A percentile compares a stretch with the other conserved stretches of the same genome.
phyloP scores from a whole-genome alignment of 2,329 filamentous ascomycete species.

The Monosporascus sp. region DNA sequence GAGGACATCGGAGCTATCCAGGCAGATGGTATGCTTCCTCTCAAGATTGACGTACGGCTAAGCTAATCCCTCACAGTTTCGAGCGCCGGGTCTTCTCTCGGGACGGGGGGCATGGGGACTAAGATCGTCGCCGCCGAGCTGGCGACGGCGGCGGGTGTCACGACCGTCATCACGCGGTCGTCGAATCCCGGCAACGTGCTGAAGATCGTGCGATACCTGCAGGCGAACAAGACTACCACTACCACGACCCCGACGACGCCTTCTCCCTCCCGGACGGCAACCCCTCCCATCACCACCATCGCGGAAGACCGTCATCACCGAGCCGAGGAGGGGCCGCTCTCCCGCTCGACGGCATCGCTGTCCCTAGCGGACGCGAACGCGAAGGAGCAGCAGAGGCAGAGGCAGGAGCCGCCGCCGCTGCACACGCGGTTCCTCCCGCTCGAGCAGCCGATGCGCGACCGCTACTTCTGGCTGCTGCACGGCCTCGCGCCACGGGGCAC shows the following conservation, averaged over 20 bases:
- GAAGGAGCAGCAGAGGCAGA: no score
- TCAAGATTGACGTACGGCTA: neutral
- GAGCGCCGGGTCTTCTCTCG: constrained; percentile 78
- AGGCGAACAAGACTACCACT: constrained; percentile 47
- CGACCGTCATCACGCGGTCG: constrained; percentile 89
- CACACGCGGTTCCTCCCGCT: constrained; percentile 93
- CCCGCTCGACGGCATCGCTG: constrained; percentile 38
- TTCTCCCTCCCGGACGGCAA: constrained; percentile 10
- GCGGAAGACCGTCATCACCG: constrained; percentile 16
- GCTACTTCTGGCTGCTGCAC: constrained; percentile 96
- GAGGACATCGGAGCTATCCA: constrained; percentile 78
- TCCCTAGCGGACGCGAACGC: constrained; percentile 19
- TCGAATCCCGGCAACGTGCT: constrained; percentile 90
- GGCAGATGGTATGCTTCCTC: constrained; percentile 59
- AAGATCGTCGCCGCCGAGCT: constrained; percentile 92
- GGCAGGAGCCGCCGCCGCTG: constrained; percentile 47
- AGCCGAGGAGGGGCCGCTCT: constrained; percentile 27
- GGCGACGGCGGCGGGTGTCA: constrained; percentile 90
- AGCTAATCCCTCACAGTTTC: constrained; percentile 54
- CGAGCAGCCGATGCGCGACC: constrained; percentile 77
- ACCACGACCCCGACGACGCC: constrained; percentile 13
- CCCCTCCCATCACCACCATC: constrained; percentile 14
- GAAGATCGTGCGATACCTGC: constrained; percentile 77
- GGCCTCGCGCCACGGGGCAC: constrained; percentile 86
- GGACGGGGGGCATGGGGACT: constrained; percentile 95